A percentile compares a stretch with the other conserved stretches of the same genome.
phyloP scores from a whole-genome alignment of 2,329 filamentous ascomycete species.

The Orbilia oligospora region DNA sequence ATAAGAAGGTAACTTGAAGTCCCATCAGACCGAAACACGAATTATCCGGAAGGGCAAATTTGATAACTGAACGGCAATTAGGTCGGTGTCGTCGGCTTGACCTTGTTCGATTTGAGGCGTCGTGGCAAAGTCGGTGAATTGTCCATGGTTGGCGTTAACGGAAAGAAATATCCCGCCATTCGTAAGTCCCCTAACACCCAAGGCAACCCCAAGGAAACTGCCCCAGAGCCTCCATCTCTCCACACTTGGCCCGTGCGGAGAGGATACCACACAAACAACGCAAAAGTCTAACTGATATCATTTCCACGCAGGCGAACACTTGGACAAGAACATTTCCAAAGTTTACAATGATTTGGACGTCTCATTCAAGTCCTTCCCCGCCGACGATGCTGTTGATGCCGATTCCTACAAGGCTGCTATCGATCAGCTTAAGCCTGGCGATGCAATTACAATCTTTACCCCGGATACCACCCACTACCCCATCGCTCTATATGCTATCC shows the following conservation, averaged over 20 bases:
- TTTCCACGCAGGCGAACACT: slow-evolving; percentile 77
- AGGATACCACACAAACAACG: slow-evolving; percentile 41
- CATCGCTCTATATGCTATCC: slow-evolving; percentile 91
- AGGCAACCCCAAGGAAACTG: not conserved
- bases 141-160: slow-evolving; percentile 90
- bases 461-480: slow-evolving; percentile 93
- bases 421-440: slow-evolving; percentile 82
- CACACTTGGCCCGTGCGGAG: slow-evolving; percentile 36
- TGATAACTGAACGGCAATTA: slow-evolving; percentile 46
- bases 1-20: slow-evolving; percentile 78
- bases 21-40: slow-evolving; percentile 4
- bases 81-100: slow-evolving; percentile 90
- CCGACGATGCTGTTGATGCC: slow-evolving; percentile 79
- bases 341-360: slow-evolving; percentile 92
- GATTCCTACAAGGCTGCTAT: slow-evolving; percentile 91
- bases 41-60: slow-evolving; percentile 37
- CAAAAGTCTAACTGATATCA: slow-evolving; percentile 32
- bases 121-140: slow-evolving; percentile 89
- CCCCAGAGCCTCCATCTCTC: slow-evolving; percentile 38
- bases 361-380: slow-evolving; percentile 85
- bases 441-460: slow-evolving; percentile 96
- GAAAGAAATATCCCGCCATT: slow-evolving; percentile 91
- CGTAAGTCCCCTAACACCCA: slow-evolving; percentile 71
- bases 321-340: slow-evolving; percentile 87
- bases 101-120: slow-evolving; percentile 87